Conservation (phyloP, 2,329 filamentous ascomycete species). For the Lasiodiplodia sp. region DNA sequence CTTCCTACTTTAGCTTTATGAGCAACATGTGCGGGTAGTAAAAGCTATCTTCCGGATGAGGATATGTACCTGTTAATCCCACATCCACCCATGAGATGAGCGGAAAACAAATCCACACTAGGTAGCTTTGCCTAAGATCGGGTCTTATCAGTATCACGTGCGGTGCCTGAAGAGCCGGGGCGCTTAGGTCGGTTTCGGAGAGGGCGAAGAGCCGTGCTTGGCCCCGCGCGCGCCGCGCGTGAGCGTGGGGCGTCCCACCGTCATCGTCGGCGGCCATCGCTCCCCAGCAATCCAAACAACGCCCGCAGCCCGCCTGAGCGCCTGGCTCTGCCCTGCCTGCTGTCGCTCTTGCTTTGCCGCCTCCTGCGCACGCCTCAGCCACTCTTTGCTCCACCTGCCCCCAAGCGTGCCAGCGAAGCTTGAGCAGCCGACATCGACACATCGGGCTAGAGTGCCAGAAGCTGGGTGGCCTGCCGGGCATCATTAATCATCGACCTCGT, state of each 20-base stretch:
- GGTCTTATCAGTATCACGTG: constrained; percentile 12
- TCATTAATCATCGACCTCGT: constrained; percentile 18
- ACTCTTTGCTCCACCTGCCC: constrained; percentile 9
- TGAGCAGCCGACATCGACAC: constrained; percentile 15
- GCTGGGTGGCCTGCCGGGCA: constrained; percentile 23
- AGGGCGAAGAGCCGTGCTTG: constrained; percentile 1
- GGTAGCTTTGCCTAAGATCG: not conserved
- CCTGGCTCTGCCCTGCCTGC: constrained; percentile 17
- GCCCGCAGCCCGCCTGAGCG: constrained; percentile 22
- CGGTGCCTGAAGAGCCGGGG: constrained; percentile 2
- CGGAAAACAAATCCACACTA: no score
- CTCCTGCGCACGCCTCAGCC: not conserved
- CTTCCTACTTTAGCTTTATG: no score
- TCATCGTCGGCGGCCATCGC: constrained; percentile 10
- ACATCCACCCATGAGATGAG: no score
- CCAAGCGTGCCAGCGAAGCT: constrained; percentile 24
- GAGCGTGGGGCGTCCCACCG: constrained; percentile 9
- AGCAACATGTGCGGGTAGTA: no score
- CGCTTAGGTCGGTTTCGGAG: no score
- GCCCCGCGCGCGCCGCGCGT: not conserved
- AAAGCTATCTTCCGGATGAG: no score
- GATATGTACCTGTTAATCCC: no score
- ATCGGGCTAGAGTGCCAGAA: constrained; percentile 23
- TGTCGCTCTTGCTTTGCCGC: constrained; percentile 7
- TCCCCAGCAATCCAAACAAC: not conserved